Base-by-base conservation (phyloP, 1,139 yeast species). In the Candida glucosophila region DNA sequence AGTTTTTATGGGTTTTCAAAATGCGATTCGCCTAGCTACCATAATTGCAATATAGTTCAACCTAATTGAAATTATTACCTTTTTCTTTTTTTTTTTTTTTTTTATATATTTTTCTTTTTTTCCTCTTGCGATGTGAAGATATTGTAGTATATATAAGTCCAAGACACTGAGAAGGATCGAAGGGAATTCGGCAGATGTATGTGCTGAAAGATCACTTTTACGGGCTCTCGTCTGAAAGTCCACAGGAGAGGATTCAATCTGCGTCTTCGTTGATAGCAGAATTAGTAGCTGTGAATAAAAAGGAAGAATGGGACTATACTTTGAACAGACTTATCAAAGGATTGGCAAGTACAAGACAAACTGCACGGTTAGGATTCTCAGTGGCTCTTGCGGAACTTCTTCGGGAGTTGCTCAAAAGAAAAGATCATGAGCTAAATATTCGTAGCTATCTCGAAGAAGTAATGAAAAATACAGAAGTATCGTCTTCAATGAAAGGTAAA, bases 311-410 rank as follows among this genome's bases (percentile, higher is more conserved):
- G 86, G 69, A 71, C 26, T 88, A 90, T 47, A 92, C 94, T 0
- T 55, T 82, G 30, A 72, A 71, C 33, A 67, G 97, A 43, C 61
- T 90, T 33, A 67, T 83, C 31, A 77, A 76, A 39, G 97, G 97
- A 25, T 60, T 90, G 23, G 67, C 83, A 6, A 80, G 95, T 8
- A 70, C 86, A 12, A 70, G 92, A 43, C 94, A 82, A 22, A 67
- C 86, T 25, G 93, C 95, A 1, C 60, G 96, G 30, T 56, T 82
- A 22, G 98, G 98, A 2, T 88, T 80, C 42, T 82, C 95, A 3
- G 73, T 85, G 69, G 92, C 95, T 21, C 57, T 90, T 23, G 74
- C 90, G 1, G 97, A 90, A 49, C 61, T 85, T 2, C 56, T 76
- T 13, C 63, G 78, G 13, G 58, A 71, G 27, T 50, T 68, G n/a